Base-by-base conservation (phyloP, 768 basidiomycete genomes). In the Suillus discolor region DNA sequence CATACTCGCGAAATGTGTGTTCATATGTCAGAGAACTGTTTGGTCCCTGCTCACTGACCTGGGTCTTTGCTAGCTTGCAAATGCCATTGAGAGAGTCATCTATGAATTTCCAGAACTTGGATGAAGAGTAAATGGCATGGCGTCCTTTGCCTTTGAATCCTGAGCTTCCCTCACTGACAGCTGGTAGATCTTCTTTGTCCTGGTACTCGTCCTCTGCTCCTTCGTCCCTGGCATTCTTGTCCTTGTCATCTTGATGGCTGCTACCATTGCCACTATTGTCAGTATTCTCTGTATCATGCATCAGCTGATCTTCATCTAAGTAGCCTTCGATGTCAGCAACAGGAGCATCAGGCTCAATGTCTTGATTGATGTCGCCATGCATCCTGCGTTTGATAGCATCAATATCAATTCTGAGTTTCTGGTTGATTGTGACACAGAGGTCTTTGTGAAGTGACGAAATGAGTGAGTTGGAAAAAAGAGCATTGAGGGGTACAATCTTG, bases 401-500 rank as follows among this genome's bases (percentile, higher is more conserved):
- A 2, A 65, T 51, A 18, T 62, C 38, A n/a, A 65, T 62, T 41
- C 41, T 7, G 11, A 65, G 51, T 28, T 41, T 25, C n/a, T 25
- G 0, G 18, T 38, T 61, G 20, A 65, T 41, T 38, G 34, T 25
- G 34, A 28, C 1, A 23, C 44, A 23, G 31, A 65, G n/a, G 18
- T 28, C 65, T 6, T 18, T 0, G 9, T 62, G 47, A 23, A 65
- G 41, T 36, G 47, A 62, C 4, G 25, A 15, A 31, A 62, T 45
- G 34, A 65, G 60, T 18, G 34, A 65, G 60, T 42, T 42, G 15
- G 61, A 62, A 38, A 41, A 65, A 63, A 62, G 39, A 2, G 6
- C 41, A 3, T 41, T 51, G 16, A 65, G 12, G 5, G 61, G 5
- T 34, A 54, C 9, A 20, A 11, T 2, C 45, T 41, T 65, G 61